phyloP scores from a whole-genome alignment of 225 moss, liverwort and hornwort species.

The Lunularia cruciata region DNA sequence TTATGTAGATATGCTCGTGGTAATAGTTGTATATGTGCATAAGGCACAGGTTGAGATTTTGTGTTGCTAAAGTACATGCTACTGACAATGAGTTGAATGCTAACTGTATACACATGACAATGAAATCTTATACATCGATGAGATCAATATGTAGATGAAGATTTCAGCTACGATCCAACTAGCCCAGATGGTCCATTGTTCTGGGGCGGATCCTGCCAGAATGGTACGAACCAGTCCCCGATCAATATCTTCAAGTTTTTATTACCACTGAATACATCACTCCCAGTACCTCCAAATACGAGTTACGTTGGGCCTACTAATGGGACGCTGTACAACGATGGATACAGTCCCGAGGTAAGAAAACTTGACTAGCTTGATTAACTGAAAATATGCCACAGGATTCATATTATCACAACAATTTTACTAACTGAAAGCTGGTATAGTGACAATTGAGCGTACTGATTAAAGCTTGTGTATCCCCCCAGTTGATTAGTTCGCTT shows the following conservation, averaged over 20 bases:
- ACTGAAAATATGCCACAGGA: not conserved
- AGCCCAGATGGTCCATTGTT: not conserved
- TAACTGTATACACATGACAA: too few relatives aligned
- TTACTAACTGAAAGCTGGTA: not conserved
- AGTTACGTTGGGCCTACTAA: not conserved
- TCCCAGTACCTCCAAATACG: not conserved
- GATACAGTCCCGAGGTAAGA: conserved; percentile 10
- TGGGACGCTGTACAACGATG: conserved; percentile 2
- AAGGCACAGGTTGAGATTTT: too few relatives aligned
- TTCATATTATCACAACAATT: too few relatives aligned
- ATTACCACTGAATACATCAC: not conserved
- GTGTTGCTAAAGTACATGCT: too few relatives aligned
- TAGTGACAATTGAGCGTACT: not conserved
- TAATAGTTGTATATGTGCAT: too few relatives aligned
- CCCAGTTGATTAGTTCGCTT: too few relatives aligned
- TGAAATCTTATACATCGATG: too few relatives aligned
- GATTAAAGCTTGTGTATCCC: too few relatives aligned
- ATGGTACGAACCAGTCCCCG: not conserved
- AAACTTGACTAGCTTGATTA: too few relatives aligned
- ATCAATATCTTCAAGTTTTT: not conserved
- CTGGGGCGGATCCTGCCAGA: conserved; percentile 11
- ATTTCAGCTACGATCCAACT: not conserved
- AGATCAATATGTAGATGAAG: too few relatives aligned
- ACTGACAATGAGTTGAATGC: too few relatives aligned
- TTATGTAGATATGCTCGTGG: too few relatives aligned